Conservation (phyloP, 345 rosid species). For the Kernera saxatilis region DNA sequence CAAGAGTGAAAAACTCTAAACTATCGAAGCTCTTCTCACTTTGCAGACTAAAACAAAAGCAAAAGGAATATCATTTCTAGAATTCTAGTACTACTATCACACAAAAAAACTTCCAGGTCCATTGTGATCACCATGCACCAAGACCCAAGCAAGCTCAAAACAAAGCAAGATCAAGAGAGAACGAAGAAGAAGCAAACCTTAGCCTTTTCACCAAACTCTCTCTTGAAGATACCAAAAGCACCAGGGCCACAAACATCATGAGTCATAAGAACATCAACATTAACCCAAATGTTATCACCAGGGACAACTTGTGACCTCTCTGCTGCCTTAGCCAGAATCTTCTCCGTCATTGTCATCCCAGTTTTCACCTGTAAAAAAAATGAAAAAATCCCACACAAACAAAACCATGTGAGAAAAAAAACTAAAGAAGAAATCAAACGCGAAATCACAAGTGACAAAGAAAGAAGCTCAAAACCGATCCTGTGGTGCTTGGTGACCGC, state of each 20-base stretch:
- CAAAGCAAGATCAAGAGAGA: not conserved
- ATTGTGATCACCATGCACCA: not conserved
- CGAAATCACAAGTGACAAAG: not conserved
- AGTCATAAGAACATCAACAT: constrained; percentile 88
- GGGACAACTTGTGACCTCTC: constrained; percentile 68
- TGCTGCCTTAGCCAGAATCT: constrained; percentile 78
- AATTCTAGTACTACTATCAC: not conserved
- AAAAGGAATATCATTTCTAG: not conserved
- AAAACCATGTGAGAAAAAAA: not conserved
- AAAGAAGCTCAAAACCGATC: constrained; percentile 49
- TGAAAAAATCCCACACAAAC: not conserved
- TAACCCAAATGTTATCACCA: constrained; percentile 95
- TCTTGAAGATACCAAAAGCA: constrained; percentile 85
- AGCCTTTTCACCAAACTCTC: constrained; percentile 81
- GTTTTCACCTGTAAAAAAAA: constrained; percentile 65
- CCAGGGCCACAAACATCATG: constrained; percentile 98
- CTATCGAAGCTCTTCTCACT: not conserved
- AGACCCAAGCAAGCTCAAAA: not conserved
- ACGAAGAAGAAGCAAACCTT: constrained; percentile 39
- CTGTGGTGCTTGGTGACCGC: constrained; percentile 74
- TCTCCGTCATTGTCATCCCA: constrained; percentile 96
- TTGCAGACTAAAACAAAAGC: not conserved
- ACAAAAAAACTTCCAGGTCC: not conserved
- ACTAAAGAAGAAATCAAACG: not conserved
- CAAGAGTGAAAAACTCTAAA: not conserved